phyloP scores from a whole-genome alignment of 495 filamentous ascomycete genomes.

The Tricharina praecox region DNA sequence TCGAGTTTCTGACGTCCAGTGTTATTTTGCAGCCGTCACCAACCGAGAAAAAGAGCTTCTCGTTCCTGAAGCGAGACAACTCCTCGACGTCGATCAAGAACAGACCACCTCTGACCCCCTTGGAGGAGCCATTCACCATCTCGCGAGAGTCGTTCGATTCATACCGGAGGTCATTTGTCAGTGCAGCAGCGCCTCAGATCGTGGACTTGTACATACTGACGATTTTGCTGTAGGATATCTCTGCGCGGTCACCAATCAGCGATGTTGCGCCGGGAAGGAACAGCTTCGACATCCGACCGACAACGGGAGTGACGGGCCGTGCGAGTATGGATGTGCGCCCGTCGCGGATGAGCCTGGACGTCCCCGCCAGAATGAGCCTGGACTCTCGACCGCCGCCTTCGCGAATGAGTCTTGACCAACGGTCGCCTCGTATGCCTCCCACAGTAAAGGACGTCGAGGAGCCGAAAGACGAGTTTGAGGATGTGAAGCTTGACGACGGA shows the following conservation, averaged over 20 bases:
- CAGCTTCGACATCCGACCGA: slow-evolving; percentile 51
- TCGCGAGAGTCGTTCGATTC: slow-evolving; percentile 97
- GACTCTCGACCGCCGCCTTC: slow-evolving; percentile 38
- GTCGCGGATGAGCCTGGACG: slow-evolving; percentile 31
- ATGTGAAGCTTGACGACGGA: slow-evolving; percentile 73
- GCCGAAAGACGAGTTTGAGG: slow-evolving; percentile 64
- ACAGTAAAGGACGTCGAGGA: slow-evolving; percentile 15
- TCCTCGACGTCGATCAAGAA: slow-evolving; percentile 50
- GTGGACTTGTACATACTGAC: slow-evolving; percentile 2
- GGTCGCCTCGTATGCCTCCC: slow-evolving; percentile 15
- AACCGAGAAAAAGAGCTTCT: slow-evolving; percentile 67
- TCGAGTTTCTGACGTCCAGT: too few species aligned
- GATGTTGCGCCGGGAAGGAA: slow-evolving; percentile 43
- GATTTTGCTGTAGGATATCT: slow-evolving; percentile 59
- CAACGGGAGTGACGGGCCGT: slow-evolving; percentile 37
- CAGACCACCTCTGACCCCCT: slow-evolving; percentile 47
- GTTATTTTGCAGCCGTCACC: slow-evolving; percentile 64
- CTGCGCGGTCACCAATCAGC: slow-evolving; percentile 60
- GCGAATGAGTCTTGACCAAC: slow-evolving; percentile 18
- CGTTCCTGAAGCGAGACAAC: slow-evolving; percentile 55
- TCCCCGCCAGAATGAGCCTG: slow-evolving; percentile 29
- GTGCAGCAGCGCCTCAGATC: slow-evolving; percentile 25
- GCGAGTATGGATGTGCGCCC: slow-evolving; percentile 25
- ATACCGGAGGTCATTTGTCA: slow-evolving; percentile 87
- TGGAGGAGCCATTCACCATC: slow-evolving; percentile 74